Evolutionary conservation across 2,329 filamentous ascomycete genomes (phyloP).

Genomic region (Nothopassalora personata): DNA sequence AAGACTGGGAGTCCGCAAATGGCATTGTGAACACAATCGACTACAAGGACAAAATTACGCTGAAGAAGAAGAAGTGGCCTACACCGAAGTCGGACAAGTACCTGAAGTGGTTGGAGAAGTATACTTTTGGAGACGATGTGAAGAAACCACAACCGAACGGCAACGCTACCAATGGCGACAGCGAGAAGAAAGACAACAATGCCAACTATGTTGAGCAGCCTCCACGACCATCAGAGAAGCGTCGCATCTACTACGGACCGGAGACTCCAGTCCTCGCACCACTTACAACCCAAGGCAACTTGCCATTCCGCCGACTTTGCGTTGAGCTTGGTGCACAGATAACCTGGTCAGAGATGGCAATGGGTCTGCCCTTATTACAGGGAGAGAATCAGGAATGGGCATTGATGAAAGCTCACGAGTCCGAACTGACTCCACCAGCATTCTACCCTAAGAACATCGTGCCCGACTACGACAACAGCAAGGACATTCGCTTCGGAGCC

Average conservation of each 20-base stretch:
- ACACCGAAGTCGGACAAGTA: slow-evolving; percentile 72
- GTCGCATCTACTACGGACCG: slow-evolving; percentile 84
- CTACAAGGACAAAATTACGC: slow-evolving; percentile 63
- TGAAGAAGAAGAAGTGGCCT: slow-evolving; percentile 66
- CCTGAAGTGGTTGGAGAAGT: slow-evolving; percentile 69
- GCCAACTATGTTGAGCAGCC: slow-evolving; percentile 82
- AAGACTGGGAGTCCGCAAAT: slow-evolving; percentile 37
- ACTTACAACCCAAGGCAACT: slow-evolving; percentile 91
- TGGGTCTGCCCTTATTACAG: slow-evolving; percentile 82
- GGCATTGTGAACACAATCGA: slow-evolving; percentile 73
- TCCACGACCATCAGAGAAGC: slow-evolving; percentile 86
- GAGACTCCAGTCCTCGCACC: slow-evolving; percentile 94
- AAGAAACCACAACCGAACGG: slow-evolving; percentile 17
- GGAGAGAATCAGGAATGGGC: slow-evolving; percentile 92
- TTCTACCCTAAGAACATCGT: slow-evolving; percentile 59
- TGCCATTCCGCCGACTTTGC: slow-evolving; percentile 88
- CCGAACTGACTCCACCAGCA: slow-evolving; percentile 67
- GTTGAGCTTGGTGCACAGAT: slow-evolving; percentile 83
- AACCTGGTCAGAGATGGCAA: slow-evolving; percentile 98
- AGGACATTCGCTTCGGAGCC: slow-evolving; percentile 81
- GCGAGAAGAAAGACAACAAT: slow-evolving; percentile 60
- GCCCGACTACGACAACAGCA: slow-evolving; percentile 71
- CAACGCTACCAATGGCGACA: slow-evolving; percentile 17
- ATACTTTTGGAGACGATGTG: slow-evolving; percentile 37
- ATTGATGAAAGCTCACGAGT: slow-evolving; percentile 84